Conservation (phyloP, 2,329 filamentous ascomycete genomes). For the Penicillium sp. region DNA sequence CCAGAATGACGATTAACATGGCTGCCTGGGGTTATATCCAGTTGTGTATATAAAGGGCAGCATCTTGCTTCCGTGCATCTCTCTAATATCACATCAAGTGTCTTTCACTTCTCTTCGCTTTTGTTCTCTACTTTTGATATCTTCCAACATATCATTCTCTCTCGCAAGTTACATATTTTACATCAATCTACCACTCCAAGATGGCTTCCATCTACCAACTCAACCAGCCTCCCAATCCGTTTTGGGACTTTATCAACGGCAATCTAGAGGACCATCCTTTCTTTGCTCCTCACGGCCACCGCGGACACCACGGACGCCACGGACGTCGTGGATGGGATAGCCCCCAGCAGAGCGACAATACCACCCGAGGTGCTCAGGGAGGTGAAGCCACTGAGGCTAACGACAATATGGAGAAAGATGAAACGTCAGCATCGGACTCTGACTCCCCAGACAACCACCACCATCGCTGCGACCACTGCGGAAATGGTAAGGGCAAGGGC, state of each 20-base stretch:
- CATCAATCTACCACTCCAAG: conserved; percentile 20
- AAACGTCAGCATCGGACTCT: conserved; percentile 4
- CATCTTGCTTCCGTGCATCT: not conserved
- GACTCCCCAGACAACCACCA: conserved; percentile 20
- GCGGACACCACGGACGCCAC: conserved; percentile 11
- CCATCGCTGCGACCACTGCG: conserved; percentile 16
- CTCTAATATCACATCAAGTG: conserved; percentile 7
- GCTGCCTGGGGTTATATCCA: conserved; percentile 9
- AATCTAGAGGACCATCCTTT: conserved; percentile 51
- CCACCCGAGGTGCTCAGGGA: conserved; percentile 14
- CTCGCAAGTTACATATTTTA: not conserved
- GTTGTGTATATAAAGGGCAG: conserved; percentile 15
- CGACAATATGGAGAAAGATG: conserved; percentile 9
- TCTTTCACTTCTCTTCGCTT: conserved; percentile 1
- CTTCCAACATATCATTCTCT: not conserved
- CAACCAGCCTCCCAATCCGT: conserved; percentile 51
- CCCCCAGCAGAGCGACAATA: conserved; percentile 37
- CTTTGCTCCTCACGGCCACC: conserved; percentile 39
- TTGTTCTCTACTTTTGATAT: not conserved
- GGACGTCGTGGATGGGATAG: conserved; percentile 7
- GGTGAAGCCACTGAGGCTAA: conserved; percentile 2
- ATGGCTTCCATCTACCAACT: conserved; percentile 57
- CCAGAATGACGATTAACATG: conserved; percentile 2
- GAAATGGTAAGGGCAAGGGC: conserved; percentile 20
- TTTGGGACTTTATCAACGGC: conserved; percentile 57